Base-by-base conservation (phyloP, 2,329 filamentous ascomycete species). In the Berkeleyomyces basicola region DNA sequence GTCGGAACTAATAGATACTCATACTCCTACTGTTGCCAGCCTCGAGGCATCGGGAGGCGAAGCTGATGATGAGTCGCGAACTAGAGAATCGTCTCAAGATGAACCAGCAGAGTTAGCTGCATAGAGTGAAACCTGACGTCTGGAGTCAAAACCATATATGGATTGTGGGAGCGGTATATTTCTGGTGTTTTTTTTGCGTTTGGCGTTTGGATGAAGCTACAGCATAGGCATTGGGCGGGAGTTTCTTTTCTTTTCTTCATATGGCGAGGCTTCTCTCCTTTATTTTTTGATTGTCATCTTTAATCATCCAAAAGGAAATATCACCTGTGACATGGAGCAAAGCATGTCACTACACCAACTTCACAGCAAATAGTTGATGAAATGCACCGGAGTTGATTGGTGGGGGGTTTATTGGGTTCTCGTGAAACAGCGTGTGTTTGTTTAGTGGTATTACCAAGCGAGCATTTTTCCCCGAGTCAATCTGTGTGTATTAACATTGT, bases 221-320 rank as follows among this genome's bases (percentile, higher is more conserved):
- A 58, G 51, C 37, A 39, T 40, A 51, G 36, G 33, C n/a, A 37
- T 51, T 42, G 33, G 33, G 23, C 43, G 39, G 16, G 33, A 42
- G 31, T 59, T 51, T 59, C 7, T 10, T 4, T 63, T 51, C 23
- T 40, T 57, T 23, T 55, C 40, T 49, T 59, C 36, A 49, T 49
- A 14, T 31, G 51, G n/a, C 51, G 7, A 55, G 33, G 33, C 5
- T 46, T 62, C 46, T 37, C 10, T 10, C 10, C 33, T 6, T 62
- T 58, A 31, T 62, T 39, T 62, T 58, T 58, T 46, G 37, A n/a
- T 58, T 37, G 58, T 46, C 58, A 36, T 49, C 36, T 14, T 37
- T 59, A 3, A 11, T 14, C 51, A 55, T 36, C 33, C 37, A 7
- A 53, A 53, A 11, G 37, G 33, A 36, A n/a, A 55, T 7, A 36